Evolutionary conservation across 495 filamentous ascomycete genomes (phyloP).

Genomic region (Aspergillus nidulans): DNA sequence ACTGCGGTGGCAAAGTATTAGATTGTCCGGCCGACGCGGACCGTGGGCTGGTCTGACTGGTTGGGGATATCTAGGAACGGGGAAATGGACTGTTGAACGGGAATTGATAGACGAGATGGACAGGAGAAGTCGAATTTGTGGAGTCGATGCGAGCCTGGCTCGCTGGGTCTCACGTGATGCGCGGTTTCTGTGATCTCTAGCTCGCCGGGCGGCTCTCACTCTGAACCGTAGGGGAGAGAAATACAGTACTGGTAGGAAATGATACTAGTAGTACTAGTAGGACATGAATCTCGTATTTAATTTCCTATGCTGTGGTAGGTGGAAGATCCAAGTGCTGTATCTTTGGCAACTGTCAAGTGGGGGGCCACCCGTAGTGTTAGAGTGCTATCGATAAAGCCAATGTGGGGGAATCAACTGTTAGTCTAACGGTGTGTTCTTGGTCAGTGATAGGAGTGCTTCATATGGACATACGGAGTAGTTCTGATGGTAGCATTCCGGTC

Average conservation of each 20-base stretch:
- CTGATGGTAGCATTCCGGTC: not conserved
- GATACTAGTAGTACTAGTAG: too few relatives aligned
- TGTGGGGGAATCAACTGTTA: not conserved
- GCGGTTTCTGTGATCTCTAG: not conserved
- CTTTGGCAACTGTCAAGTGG: not conserved
- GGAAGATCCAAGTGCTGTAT: not conserved
- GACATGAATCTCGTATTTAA: too few relatives aligned
- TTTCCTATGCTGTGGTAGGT: not conserved
- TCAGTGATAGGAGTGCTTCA: too few relatives aligned
- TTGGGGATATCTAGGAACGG: not conserved
- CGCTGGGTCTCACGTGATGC: not conserved
- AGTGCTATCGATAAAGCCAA: slow-evolving; percentile 5
- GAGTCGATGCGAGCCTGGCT: not conserved
- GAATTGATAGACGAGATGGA: not conserved
- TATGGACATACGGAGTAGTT: too few relatives aligned
- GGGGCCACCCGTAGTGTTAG: not conserved
- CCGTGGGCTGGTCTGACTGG: not conserved
- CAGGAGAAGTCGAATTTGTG: not conserved
- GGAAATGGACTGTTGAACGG: not conserved
- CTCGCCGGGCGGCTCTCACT: not conserved
- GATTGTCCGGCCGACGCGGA: not conserved
- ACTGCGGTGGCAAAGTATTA: slow-evolving; percentile 5
- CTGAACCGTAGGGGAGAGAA: not conserved
- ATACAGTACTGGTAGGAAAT: not conserved
- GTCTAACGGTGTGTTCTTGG: not conserved